Evolutionary conservation across 2,329 filamentous ascomycete species (phyloP).

Genomic region (Whalleya microplaca): DNA sequence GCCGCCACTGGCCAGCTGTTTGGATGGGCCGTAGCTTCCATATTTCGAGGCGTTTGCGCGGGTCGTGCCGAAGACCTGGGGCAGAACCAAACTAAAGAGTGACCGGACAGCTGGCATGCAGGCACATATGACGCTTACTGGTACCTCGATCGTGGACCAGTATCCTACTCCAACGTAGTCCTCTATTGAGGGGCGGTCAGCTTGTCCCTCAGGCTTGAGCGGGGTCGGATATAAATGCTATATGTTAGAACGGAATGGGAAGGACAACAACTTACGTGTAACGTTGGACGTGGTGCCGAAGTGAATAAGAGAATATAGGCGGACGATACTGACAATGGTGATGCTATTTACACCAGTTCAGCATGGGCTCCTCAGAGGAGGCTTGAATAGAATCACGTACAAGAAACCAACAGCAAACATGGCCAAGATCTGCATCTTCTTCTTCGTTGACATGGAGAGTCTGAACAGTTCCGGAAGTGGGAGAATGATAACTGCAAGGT

Average conservation of each 20-base stretch:
- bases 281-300: conserved; percentile 32
- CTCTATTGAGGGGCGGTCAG: conserved; percentile 17
- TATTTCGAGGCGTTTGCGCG: conserved; percentile 19
- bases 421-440: conserved; percentile 39
- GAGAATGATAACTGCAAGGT: conserved; percentile 37
- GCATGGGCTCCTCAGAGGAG: neutral
- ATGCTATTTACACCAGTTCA: conserved; percentile 25
- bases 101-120: conserved; percentile 40
- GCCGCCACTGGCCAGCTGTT: neutral
- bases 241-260: conserved; percentile 2
- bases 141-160: conserved; percentile 41
- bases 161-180: conserved; percentile 37
- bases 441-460: conserved; percentile 35
- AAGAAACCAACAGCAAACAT: conserved; percentile 43
- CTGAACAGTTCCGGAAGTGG: conserved; percentile 36
- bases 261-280: conserved; percentile 29
- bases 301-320: conserved; percentile 33
- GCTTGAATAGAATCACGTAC: conserved; percentile 17
- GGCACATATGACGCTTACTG: conserved; percentile 38
- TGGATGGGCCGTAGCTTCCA: conserved; percentile 16
- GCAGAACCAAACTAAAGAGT: conserved; percentile 33
- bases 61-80: conserved; percentile 34
- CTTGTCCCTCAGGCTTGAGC: neutral
- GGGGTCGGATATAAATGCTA: conserved; percentile 1
- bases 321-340: conserved; percentile 36